Conservation (phyloP, 179 eudicot genomes). For the Beta lomatogona region DNA sequence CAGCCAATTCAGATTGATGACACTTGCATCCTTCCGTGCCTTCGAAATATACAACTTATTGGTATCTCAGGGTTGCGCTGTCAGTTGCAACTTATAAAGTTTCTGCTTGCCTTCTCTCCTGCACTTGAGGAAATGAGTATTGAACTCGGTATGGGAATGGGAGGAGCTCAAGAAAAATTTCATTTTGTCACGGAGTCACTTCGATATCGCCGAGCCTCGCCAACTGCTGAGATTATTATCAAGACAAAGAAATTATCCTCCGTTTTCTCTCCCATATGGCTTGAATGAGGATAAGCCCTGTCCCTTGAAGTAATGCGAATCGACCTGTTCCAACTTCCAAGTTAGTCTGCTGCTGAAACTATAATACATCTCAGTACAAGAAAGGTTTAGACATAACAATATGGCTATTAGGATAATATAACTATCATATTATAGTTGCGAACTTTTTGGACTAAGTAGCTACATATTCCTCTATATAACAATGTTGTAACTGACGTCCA, state of each 20-base stretch:
- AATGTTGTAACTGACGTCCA: no score
- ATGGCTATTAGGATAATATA: no score
- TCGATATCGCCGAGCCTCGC: constrained; percentile 3
- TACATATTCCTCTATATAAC: no score
- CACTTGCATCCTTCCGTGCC: background rate
- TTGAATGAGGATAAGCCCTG: no score
- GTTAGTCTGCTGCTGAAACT: no score
- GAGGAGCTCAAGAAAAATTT: constrained; percentile 2
- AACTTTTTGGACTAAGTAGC: no score
- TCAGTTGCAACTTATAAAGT: background rate
- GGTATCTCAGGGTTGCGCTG: background rate
- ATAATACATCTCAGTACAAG: no score
- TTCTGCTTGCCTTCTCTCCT: background rate
- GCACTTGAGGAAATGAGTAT: background rate
- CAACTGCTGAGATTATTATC: background rate
- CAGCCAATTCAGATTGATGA: background rate
- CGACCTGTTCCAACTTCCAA: no score
- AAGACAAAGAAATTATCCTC: background rate
- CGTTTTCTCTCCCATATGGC: no score
- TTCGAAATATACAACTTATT: background rate
- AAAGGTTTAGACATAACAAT: no score
- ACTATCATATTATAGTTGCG: no score
- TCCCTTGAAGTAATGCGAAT: no score
- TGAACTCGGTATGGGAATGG: background rate
- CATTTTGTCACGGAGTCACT: background rate